phyloP scores from a whole-genome alignment of 805 yeast species.

The Metschnikowia continentalis region DNA sequence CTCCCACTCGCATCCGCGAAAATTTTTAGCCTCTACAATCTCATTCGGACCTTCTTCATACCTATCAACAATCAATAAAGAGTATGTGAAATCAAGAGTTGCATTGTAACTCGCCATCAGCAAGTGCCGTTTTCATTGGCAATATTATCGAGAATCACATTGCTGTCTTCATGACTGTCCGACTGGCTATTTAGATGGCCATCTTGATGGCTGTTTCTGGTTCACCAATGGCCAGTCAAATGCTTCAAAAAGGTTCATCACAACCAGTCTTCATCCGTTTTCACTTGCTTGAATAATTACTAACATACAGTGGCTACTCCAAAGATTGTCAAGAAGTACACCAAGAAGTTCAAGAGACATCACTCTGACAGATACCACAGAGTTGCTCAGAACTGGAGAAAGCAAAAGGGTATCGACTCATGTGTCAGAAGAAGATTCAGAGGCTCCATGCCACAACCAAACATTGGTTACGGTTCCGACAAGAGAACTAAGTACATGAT shows the following conservation, averaged over 20 bases:
- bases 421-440: constrained; percentile 99
- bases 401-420: constrained; percentile 99
- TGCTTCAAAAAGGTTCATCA: too few relatives aligned
- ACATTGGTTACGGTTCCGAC: constrained; percentile 99
- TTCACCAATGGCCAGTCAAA: too few relatives aligned
- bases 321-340: constrained; percentile 99
- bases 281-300: constrained; percentile 7
- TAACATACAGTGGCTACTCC: constrained; percentile 83
- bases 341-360: constrained; percentile 99
- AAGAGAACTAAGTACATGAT: constrained; percentile 93
- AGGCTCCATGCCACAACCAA: constrained; percentile 98
- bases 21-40: constrained; percentile 16
- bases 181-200: too few relatives aligned
- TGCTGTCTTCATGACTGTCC: too few relatives aligned
- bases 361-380: constrained; percentile 99
- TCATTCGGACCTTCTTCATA: constrained; percentile 11
- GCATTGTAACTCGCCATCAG: too few relatives aligned
- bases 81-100: constrained; percentile 14
- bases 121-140: neutral
- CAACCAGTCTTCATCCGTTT: too few relatives aligned
- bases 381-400: constrained; percentile 99
- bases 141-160: neutral
- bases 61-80: constrained; percentile 19
- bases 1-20: constrained; percentile 19
- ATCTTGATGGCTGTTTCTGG: too few relatives aligned